Evolutionary conservation across 2,329 filamentous ascomycete genomes (phyloP).

Genomic region (Aspergillus pseudonomiae): DNA sequence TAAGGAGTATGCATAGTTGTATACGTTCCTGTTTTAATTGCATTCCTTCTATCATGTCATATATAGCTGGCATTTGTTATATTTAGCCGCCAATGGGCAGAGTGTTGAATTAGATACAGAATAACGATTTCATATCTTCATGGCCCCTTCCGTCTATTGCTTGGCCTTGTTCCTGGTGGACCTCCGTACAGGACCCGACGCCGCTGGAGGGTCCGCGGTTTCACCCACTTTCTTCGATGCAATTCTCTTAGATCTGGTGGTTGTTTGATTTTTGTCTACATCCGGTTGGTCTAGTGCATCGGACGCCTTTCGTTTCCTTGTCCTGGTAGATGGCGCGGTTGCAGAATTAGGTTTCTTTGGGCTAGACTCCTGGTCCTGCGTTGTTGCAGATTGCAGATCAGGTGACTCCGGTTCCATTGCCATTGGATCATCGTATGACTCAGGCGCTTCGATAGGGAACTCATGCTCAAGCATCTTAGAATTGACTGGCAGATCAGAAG

Average conservation of each 20-base stretch:
- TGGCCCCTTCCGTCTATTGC: constrained; percentile 9
- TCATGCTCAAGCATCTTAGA: constrained; percentile 14
- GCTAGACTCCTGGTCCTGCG: not conserved
- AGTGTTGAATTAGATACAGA: constrained; percentile 8
- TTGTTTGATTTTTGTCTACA: not conserved
- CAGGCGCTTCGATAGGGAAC: constrained; percentile 11
- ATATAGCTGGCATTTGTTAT: constrained; percentile 3
- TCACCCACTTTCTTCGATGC: constrained; percentile 26
- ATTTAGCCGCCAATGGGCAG: constrained; percentile 6
- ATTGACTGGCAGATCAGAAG: constrained; percentile 9
- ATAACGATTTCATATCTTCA: constrained; percentile 20
- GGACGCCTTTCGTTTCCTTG: constrained; percentile 29
- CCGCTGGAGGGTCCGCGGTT: constrained; percentile 5
- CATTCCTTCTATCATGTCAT: not conserved
- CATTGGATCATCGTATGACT: constrained; percentile 7
- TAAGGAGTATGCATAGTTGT: constrained; percentile 66
- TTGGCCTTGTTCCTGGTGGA: constrained; percentile 35
- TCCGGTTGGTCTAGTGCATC: constrained; percentile 12
- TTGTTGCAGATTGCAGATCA: not conserved
- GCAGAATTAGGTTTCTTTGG: constrained; percentile 1
- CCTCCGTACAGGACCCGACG: constrained; percentile 29
- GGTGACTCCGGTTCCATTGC: not conserved
- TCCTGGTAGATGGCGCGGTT: constrained; percentile 7
- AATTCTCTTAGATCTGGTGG: constrained; percentile 27
- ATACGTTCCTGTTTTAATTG: not conserved